Evolutionary conservation across 495 filamentous ascomycete species (phyloP).

Genomic region (Copromyces sp.): DNA sequence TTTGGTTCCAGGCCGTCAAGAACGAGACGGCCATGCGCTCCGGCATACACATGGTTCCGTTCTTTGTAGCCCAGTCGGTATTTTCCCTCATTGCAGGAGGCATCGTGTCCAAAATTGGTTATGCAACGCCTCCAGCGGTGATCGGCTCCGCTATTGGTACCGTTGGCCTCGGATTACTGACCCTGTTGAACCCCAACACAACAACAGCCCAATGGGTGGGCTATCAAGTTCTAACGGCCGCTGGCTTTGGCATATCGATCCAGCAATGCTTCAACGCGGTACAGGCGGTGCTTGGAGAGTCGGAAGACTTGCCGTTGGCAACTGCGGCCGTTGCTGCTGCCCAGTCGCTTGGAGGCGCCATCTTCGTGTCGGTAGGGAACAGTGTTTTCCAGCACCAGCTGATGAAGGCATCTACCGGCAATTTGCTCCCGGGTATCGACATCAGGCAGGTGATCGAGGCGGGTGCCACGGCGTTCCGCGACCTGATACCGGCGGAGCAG

Average conservation of each 20-base stretch:
- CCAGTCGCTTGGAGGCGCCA: conserved; percentile 50
- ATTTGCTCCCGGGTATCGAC: conserved; percentile 17
- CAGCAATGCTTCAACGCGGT: conserved; percentile 49
- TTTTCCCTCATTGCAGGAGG: conserved; percentile 43
- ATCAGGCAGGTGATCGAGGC: conserved; percentile 23
- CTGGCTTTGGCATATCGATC: conserved; percentile 51
- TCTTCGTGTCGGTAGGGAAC: conserved; percentile 54
- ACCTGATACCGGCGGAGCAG: conserved; percentile 19
- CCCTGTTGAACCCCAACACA: conserved; percentile 45
- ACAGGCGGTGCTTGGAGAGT: conserved; percentile 35
- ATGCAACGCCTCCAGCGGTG: conserved; percentile 45
- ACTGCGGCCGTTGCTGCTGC: conserved; percentile 51
- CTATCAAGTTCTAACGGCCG: conserved; percentile 45
- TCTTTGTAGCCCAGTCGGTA: conserved; percentile 50
- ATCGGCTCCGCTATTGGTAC: conserved; percentile 41
- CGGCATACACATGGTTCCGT: conserved; percentile 58
- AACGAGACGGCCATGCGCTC: conserved; percentile 51
- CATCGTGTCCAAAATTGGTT: conserved; percentile 15
- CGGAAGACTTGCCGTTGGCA: conserved; percentile 48
- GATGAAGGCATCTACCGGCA: conserved; percentile 20
- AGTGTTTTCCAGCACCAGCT: conserved; percentile 48
- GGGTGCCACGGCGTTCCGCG: conserved; percentile 41
- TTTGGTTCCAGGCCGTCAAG: conserved; percentile 69
- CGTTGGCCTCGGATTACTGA: conserved; percentile 53
- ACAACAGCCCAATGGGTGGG: conserved; percentile 51